Conservation (phyloP, 345 rosid genomes). For the Excoecaria agallocha region DNA sequence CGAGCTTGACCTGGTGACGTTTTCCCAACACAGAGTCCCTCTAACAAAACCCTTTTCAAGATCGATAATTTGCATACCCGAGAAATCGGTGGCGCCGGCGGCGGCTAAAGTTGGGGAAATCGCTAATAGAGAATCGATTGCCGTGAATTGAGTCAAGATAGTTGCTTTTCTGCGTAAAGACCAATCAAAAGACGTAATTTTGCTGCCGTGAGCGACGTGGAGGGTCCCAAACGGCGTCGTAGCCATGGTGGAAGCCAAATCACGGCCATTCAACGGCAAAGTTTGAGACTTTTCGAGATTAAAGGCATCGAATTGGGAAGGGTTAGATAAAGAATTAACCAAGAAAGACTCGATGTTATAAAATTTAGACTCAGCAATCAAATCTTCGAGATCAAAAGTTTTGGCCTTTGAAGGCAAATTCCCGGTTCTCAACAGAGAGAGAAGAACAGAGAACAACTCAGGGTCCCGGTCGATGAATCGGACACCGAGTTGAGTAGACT, state of each 20-base stretch:
- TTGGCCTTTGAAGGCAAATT: conserved; percentile 68
- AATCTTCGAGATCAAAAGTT: conserved; percentile 57
- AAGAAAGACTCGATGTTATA: conserved; percentile 65
- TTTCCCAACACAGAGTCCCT: conserved; percentile 66
- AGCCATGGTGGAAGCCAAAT: conserved; percentile 57
- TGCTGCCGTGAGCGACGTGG: conserved; percentile 86
- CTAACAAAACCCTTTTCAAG: conserved; percentile 60
- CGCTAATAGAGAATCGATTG: conserved; percentile 73
- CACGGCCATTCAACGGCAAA: conserved; percentile 67
- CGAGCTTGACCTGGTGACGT: conserved; percentile 57
- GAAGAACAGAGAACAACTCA: conserved; percentile 63
- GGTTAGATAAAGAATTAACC: conserved; percentile 49
- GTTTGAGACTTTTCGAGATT: conserved; percentile 57
- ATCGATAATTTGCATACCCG: conserved; percentile 80
- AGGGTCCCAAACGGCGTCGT: conserved; percentile 59
- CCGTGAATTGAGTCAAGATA: conserved; percentile 69
- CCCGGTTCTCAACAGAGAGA: conserved; percentile 79
- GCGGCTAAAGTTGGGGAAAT: conserved; percentile 58
- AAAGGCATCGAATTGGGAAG: conserved; percentile 73
- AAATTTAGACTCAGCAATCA: conserved; percentile 72
- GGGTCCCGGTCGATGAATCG: conserved; percentile 90
- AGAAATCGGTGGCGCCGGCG: conserved; percentile 84
- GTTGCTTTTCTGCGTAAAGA: conserved; percentile 65
- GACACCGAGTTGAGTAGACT: conserved; percentile 33
- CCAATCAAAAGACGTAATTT: conserved; percentile 93